A percentile compares a stretch with the other conserved stretches of the same genome.
These are phyloP conservation scores for Gossypium turneri DNA, from an alignment of 345 rosid genomes.

Conservation along the genomic window DNA sequence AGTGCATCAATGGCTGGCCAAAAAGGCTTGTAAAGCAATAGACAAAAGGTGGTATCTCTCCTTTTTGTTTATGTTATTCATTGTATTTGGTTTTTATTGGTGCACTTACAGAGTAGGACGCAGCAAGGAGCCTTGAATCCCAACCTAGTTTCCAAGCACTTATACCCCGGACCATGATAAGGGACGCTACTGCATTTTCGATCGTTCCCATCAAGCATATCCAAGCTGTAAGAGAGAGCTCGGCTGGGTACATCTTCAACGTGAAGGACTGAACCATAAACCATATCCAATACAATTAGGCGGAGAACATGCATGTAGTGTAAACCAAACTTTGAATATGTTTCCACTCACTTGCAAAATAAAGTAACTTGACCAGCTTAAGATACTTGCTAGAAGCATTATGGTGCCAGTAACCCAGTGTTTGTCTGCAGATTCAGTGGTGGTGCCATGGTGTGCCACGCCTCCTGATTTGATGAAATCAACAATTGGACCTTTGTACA, in stretches of 20 bases:
- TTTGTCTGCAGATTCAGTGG: conserved; percentile 34
- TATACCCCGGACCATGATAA: conserved; percentile 68
- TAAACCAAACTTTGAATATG: background rate
- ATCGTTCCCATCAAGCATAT: conserved; percentile 75
- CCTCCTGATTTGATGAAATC: conserved; percentile 41
- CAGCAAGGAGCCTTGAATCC: conserved; percentile 76
- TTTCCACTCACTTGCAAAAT: conserved; percentile 56
- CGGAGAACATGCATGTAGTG: background rate
- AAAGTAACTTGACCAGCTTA: conserved; percentile 82
- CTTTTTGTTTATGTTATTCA: too few species aligned
- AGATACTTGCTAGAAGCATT: conserved; percentile 56
- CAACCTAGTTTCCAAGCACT: conserved; percentile 73
- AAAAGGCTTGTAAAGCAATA: background rate
- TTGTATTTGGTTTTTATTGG: background rate
- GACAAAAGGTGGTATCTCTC: background rate
- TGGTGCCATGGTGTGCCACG: conserved; percentile 25
- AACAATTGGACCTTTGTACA: conserved; percentile 83
- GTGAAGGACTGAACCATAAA: conserved; percentile 58
- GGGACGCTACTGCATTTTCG: conserved; percentile 58
- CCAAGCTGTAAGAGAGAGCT: conserved; percentile 68
- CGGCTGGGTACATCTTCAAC: conserved; percentile 75
- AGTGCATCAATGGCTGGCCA: conserved; percentile 1
- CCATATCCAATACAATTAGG: background rate
- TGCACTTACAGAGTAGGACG: conserved; percentile 62
- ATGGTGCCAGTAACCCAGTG: conserved; percentile 73